A percentile compares a stretch with the other conserved stretches of the same genome.
These are phyloP conservation scores for Abrus precatorius DNA, from an alignment of 306 rosid species.

Conservation along the genomic window DNA sequence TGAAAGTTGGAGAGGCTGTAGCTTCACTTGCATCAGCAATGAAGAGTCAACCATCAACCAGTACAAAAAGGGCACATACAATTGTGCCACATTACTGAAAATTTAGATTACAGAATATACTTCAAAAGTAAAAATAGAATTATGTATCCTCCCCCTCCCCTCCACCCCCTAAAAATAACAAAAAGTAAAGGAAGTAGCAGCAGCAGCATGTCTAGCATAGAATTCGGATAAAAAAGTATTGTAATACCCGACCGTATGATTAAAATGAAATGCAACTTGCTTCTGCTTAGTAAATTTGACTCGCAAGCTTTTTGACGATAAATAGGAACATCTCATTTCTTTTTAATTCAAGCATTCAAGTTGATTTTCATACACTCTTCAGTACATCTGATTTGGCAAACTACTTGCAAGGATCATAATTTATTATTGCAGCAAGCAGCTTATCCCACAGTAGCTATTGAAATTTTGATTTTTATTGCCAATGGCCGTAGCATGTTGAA, in stretches of 20 bases:
- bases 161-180: too few species aligned
- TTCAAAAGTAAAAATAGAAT: background rate
- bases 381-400: background rate
- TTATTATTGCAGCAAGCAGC: constrained; percentile 33
- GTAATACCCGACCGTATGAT: constrained; percentile 19
- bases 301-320: constrained; percentile 18
- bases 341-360: constrained; percentile 24
- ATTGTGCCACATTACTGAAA: constrained; percentile 34
- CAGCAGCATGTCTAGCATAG: constrained; percentile 13
- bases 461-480: constrained; percentile 7
- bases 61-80: constrained; percentile 47
- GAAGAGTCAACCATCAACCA: constrained; percentile 61
- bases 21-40: constrained; percentile 69
- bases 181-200: background rate
- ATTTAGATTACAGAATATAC: constrained; percentile 42
- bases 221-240: background rate
- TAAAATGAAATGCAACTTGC: constrained; percentile 16
- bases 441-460: background rate
- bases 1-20: constrained; percentile 90
- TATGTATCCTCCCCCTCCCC: too few species aligned
- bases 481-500: background rate
- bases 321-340: constrained; percentile 8
- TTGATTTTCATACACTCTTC: constrained; percentile 37
- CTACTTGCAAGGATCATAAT: background rate
- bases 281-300: constrained; percentile 36